Conservation (phyloP, 2,329 filamentous ascomycete genomes). For the Dactylellina sp. region DNA sequence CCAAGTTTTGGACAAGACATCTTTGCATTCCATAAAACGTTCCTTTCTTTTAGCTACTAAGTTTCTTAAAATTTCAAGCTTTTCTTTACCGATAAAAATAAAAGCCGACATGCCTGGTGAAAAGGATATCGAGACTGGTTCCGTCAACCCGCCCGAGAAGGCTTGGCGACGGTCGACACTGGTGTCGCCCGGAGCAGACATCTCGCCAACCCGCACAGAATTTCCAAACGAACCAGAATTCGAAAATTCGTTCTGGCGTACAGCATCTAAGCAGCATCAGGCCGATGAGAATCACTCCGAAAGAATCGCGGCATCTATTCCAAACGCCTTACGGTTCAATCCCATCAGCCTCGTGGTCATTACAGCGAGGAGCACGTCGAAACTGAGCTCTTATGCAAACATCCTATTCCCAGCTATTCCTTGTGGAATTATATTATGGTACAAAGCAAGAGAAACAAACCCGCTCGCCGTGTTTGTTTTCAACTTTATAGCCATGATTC, state of each 20-base stretch:
- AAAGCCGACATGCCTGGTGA: background rate
- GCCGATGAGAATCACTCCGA: conserved; percentile 25
- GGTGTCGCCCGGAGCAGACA: conserved; percentile 3
- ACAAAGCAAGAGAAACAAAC: conserved; percentile 17
- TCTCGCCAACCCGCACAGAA: conserved; percentile 29
- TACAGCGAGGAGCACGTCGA: conserved; percentile 34
- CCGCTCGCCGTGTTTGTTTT: conserved; percentile 39
- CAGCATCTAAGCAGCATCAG: conserved; percentile 19
- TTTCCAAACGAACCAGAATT: conserved; percentile 22
- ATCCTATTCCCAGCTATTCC: conserved; percentile 45
- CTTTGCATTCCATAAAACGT: background rate
- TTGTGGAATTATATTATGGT: conserved; percentile 40
- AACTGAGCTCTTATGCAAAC: conserved; percentile 31
- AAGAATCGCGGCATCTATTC: conserved; percentile 30
- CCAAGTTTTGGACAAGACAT: conserved; percentile 22
- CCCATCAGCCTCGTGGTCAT: conserved; percentile 35
- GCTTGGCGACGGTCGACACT: conserved; percentile 29
- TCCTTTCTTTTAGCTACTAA: conserved; percentile 4
- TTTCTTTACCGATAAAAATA: conserved; percentile 1
- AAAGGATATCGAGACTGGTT: conserved; percentile 7
- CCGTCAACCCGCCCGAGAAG: conserved; percentile 26
- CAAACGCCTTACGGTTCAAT: conserved; percentile 33
- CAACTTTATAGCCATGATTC: conserved; percentile 54
- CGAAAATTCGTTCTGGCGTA: conserved; percentile 30
- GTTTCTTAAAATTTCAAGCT: background rate